A percentile compares a stretch with the other conserved stretches of the same genome.
Conservation (phyloP, 257 asterid genomes). For the Pogostemon cablin region DNA sequence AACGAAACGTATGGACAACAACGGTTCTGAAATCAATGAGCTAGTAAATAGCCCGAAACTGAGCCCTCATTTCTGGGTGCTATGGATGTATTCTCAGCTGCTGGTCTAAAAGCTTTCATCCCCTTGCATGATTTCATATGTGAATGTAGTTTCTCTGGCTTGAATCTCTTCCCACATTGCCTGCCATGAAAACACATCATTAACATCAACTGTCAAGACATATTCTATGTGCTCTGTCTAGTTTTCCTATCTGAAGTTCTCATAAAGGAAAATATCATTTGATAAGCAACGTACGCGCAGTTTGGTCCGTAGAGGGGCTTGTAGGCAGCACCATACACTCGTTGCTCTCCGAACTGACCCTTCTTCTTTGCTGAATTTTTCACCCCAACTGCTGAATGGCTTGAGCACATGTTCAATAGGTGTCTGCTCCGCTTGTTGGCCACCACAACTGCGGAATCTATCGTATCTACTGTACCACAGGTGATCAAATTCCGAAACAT, state of each 20-base stretch:
- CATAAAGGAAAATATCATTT: neutral
- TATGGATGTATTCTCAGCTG: constrained; percentile 34
- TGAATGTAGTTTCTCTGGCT: constrained; percentile 73
- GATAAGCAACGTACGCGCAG: constrained; percentile 64
- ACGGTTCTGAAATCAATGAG: constrained; percentile 25
- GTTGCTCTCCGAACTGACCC: constrained; percentile 37
- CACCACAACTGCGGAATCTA: constrained; percentile 54
- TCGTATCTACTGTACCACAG: constrained; percentile 66
- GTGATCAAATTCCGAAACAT: constrained; percentile 62
- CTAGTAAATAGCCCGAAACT: constrained; percentile 40
- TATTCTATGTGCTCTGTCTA: neutral
- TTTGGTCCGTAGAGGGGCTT: constrained; percentile 65
- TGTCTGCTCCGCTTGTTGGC: constrained; percentile 33
- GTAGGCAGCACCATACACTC: constrained; percentile 39
- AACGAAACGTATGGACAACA: neutral
- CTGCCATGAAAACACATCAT: constrained; percentile 38
- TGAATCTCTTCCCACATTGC: constrained; percentile 79
- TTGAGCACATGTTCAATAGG: constrained; percentile 34
- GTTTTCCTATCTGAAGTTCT: neutral
- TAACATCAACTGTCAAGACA: neutral
- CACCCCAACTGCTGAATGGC: constrained; percentile 45
- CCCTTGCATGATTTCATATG: constrained; percentile 87
- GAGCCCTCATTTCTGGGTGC: constrained; percentile 32
- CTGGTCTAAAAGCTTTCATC: constrained; percentile 48
- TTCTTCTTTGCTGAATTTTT: constrained; percentile 48